Base-by-base conservation (phyloP, 1,284 basidiomycete species). In the Coniophora puteana region DNA sequence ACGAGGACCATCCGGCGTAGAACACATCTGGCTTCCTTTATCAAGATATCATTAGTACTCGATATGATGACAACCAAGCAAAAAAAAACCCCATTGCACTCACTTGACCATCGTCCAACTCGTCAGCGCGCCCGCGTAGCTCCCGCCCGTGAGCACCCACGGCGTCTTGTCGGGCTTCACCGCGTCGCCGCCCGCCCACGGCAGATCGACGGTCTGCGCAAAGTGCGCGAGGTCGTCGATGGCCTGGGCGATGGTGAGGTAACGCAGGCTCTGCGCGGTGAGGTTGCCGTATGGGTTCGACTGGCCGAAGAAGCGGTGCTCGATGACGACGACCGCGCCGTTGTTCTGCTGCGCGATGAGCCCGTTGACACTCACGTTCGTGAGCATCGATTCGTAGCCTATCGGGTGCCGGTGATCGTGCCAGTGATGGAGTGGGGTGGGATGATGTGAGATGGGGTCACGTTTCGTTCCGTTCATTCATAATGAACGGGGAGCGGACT, bases 101-200 rank as follows among this genome's bases (percentile, higher is more conserved):
- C 46, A 83, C 83, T 81, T 78, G 38, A 78, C 76, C 76, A 86
- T 78, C 1, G 82, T 80, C 75, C 78, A 88, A 47, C 77, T 76
- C 2, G 78, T 79, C 28, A 87, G 49, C 56, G 29, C n/a, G 51
- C 80, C 80, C 50, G 78, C 68, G 51, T 86, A 85, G 53, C 80
- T 83, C 21, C 83, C 82, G n/a, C 85, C 84, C 24, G 81, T 58
- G 21, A 86, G 55, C 33, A 87, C 64, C 85, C 84, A 87, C 5
- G 80, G 78, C 0, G 76, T 75, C 40, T 75, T 70, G 35, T 67
- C 68, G 2, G 83, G 79, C 20, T 69, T 70, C 8, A 85, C 65
- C 8, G 63, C 54, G 46, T 75, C 70, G 5, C 84, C 84, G 31
- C 73, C 71, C 0, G 82, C 80, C 74, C 81, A 80, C 1, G 83